Conservation (phyloP, 1,284 basidiomycete genomes). For the Sanghuangporus weigelae region DNA sequence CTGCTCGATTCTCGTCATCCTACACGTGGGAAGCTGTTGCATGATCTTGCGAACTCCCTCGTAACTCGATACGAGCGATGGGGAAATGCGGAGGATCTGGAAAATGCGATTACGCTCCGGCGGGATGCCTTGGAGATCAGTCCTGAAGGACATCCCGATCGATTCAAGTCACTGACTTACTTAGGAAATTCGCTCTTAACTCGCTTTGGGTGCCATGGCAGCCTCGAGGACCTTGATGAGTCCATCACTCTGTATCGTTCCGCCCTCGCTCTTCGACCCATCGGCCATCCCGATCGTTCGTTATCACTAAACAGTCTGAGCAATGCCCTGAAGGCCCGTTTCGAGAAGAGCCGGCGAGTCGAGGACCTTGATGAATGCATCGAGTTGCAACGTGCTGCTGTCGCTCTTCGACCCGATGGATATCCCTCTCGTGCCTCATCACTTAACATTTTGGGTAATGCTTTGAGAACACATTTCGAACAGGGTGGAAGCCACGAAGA, state of each 20-base stretch:
- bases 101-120: background rate
- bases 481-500: background rate
- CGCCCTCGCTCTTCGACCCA: background rate
- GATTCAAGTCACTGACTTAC: background rate
- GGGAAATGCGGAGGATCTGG: background rate
- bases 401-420: background rate
- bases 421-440: background rate
- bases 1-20: background rate
- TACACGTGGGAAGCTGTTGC: background rate
- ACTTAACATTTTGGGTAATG: background rate
- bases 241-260: background rate
- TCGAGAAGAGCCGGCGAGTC: background rate
- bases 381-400: background rate
- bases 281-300: background rate
- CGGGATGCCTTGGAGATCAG: background rate
- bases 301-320: background rate
- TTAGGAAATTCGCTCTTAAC: background rate
- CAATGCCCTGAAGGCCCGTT: background rate
- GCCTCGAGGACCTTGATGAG: background rate
- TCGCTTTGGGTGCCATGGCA: background rate
- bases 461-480: background rate
- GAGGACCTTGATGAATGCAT: background rate
- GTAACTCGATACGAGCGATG: background rate
- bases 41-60: background rate
- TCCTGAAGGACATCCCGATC: background rate